phyloP scores from a whole-genome alignment of 1,139 yeast genomes.

The Blastobotrys proliferans region DNA sequence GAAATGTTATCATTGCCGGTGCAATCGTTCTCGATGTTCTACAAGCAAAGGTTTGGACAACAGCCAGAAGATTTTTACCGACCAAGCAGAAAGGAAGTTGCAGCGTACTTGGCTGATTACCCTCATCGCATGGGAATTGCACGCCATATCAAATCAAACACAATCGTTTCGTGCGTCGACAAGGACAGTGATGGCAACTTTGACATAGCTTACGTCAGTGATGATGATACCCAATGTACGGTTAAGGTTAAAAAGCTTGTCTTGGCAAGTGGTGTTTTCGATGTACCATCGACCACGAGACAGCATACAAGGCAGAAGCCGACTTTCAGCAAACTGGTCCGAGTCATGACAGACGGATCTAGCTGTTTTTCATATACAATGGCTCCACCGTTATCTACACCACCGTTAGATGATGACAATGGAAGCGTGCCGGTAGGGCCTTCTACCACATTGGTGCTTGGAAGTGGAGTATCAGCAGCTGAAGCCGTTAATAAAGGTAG shows the following conservation, averaged over 20 bases:
- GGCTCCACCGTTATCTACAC: conserved; percentile 20
- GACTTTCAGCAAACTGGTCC: not conserved
- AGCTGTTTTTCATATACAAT: conserved; percentile 11
- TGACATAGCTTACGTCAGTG: conserved; percentile 1
- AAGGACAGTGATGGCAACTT: not conserved
- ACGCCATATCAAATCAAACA: conserved; percentile 9
- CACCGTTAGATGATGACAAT: conserved; percentile 16
- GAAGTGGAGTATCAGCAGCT: conserved; percentile 38
- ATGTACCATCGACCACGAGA: conserved; percentile 19
- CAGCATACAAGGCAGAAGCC: too few species aligned
- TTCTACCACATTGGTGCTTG: conserved; percentile 29
- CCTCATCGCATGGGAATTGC: conserved; percentile 26
- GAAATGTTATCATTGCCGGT: conserved; percentile 38
- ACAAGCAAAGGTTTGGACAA: conserved; percentile 15
- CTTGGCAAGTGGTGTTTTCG: conserved; percentile 34
- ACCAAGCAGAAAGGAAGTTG: conserved; percentile 31
- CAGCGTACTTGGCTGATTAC: conserved; percentile 31
- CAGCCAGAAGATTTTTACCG: conserved; percentile 26
- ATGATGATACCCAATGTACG: not conserved
- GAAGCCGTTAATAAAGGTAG: conserved; percentile 27
- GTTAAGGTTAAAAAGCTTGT: conserved; percentile 22
- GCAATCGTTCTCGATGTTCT: conserved; percentile 29
- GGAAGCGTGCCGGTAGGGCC: not conserved
- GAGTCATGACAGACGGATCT: not conserved
- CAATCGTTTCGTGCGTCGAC: conserved; percentile 22